Conservation (phyloP, 2,329 filamentous ascomycete species). For the Sarocladium strictum region DNA sequence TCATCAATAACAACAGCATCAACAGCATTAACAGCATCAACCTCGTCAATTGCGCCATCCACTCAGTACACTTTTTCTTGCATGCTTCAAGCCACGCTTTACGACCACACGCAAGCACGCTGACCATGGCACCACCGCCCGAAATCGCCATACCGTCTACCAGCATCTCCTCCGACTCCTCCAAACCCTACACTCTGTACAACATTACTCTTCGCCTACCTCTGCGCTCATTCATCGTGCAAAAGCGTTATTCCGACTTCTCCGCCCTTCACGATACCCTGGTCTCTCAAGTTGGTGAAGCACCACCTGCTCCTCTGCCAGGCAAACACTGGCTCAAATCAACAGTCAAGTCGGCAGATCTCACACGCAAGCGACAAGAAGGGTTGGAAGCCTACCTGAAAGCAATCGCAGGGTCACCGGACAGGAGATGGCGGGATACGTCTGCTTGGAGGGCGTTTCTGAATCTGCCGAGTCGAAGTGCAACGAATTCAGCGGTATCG, state of each 20-base stretch:
- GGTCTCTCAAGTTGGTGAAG: conserved; percentile 48
- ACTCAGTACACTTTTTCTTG: background rate
- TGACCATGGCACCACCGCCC: conserved; percentile 55
- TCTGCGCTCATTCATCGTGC: conserved; percentile 66
- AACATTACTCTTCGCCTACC: conserved; percentile 73
- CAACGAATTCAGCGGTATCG: conserved; percentile 41
- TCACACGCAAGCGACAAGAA: conserved; percentile 64
- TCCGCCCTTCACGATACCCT: conserved; percentile 58
- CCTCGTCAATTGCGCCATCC: background rate
- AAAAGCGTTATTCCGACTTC: conserved; percentile 83
- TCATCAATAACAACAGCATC: too few species aligned
- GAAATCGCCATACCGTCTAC: conserved; percentile 66
- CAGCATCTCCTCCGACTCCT: conserved; percentile 45
- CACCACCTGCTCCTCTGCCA: conserved; percentile 64
- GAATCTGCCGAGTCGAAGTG: conserved; percentile 54
- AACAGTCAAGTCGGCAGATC: conserved; percentile 61
- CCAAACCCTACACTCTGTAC: conserved; percentile 70
- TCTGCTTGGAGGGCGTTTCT: conserved; percentile 68
- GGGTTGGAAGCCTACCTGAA: conserved; percentile 67
- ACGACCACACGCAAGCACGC: background rate
- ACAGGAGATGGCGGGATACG: conserved; percentile 70
- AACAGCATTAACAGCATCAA: background rate
- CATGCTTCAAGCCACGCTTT: background rate
- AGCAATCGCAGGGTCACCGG: conserved; percentile 65
- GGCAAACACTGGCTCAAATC: conserved; percentile 72